These are phyloP conservation scores for Narthecium ossifragum DNA, from an alignment of 106 monocot genomes.

Conservation along the genomic window DNA sequence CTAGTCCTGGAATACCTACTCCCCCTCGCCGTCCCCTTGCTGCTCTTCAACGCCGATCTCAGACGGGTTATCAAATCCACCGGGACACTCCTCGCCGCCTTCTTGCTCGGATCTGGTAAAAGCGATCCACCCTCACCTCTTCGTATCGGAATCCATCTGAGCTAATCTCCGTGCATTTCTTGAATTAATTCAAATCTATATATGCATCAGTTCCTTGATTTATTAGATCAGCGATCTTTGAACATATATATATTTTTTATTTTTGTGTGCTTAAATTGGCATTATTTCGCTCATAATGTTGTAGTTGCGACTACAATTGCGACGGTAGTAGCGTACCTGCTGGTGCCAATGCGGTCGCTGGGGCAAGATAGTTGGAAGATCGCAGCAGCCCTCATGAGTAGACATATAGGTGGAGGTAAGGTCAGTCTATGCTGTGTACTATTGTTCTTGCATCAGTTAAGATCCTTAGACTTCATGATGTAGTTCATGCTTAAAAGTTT, in stretches of 20 bases:
- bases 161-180: no score
- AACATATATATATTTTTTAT: background rate
- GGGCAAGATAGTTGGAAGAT: conserved; percentile 92
- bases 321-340: conserved; percentile 60
- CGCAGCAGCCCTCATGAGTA: conserved; percentile 79
- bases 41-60: conserved; percentile 77
- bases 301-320: conserved; percentile 76
- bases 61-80: conserved; percentile 55
- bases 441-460: no score
- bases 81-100: conserved; percentile 65
- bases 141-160: no score
- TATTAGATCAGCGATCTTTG: no score
- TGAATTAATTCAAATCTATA: no score
- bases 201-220: no score
- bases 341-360: conserved; percentile 81
- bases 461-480: no score
- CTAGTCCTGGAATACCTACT: conserved; percentile 65
- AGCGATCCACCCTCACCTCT: no score
- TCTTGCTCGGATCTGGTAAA: conserved; percentile 73
- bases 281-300: no score
- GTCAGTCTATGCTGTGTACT: no score
- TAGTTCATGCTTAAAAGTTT: no score
- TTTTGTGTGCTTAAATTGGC: no score
- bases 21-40: conserved; percentile 58
- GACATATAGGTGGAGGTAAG: conserved; percentile 86